Evolutionary conservation across 768 basidiomycete species (phyloP).

Genomic region (Pulveroboletus sp.): DNA sequence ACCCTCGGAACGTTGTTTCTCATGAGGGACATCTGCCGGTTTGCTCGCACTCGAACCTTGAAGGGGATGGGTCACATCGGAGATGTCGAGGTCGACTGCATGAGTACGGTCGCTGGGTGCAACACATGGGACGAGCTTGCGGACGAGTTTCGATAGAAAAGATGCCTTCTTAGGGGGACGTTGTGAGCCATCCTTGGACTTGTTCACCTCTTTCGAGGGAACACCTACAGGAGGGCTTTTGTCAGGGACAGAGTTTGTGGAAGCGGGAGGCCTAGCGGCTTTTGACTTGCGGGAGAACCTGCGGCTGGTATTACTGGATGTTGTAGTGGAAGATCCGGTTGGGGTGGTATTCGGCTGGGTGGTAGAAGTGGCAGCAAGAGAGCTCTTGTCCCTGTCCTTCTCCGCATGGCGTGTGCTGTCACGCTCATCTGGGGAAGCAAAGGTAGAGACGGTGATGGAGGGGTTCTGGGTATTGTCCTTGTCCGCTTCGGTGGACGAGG

Average conservation of each 20-base stretch:
- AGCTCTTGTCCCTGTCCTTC: slow-evolving; percentile 44
- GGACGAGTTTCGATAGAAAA: slow-evolving; percentile 56
- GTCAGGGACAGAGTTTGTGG: slow-evolving; percentile 18
- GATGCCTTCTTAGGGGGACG: slow-evolving; percentile 42
- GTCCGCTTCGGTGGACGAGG: slow-evolving; percentile 34
- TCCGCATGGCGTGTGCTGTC: slow-evolving; percentile 30
- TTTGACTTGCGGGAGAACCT: slow-evolving; percentile 30
- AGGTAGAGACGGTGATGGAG: slow-evolving; percentile 32
- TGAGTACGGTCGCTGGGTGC: slow-evolving; percentile 47
- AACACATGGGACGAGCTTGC: slow-evolving; percentile 62
- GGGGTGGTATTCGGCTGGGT: slow-evolving; percentile 36
- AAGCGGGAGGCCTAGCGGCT: slow-evolving; percentile 12
- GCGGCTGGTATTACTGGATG: slow-evolving; percentile 20
- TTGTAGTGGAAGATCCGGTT: slow-evolving; percentile 20
- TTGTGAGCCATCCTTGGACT: slow-evolving; percentile 32
- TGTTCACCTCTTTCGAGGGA: slow-evolving; percentile 32
- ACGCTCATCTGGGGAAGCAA: slow-evolving; percentile 31
- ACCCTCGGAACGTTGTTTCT: slow-evolving; percentile 25
- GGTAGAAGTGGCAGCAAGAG: slow-evolving; percentile 40
- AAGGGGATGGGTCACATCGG: slow-evolving; percentile 15
- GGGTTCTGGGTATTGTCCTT: slow-evolving; percentile 33
- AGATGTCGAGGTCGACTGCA: slow-evolving; percentile 38
- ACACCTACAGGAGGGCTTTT: slow-evolving; percentile 32
- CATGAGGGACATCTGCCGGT: slow-evolving; percentile 21
- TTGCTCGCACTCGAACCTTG: slow-evolving; percentile 19